Conservation (phyloP, 177 flowering plant genomes). For the Telopea speciosissima region DNA sequence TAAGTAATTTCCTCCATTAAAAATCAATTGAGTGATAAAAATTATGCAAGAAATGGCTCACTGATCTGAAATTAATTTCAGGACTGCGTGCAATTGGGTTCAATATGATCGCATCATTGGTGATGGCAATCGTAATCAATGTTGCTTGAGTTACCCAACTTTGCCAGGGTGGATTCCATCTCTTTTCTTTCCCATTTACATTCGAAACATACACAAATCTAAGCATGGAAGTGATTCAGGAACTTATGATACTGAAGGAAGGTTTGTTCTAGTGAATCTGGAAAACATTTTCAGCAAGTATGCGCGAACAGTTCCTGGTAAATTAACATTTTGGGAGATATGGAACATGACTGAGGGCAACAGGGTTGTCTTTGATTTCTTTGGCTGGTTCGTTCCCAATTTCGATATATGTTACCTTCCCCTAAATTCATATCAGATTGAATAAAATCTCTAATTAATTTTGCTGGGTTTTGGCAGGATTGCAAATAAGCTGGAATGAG, state of each 20-base stretch:
- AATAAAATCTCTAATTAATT: neutral
- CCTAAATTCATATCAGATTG: too few species aligned
- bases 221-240: slow-evolving; percentile 88
- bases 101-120: slow-evolving; percentile 45
- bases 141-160: slow-evolving; percentile 54
- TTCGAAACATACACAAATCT: slow-evolving; percentile 66
- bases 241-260: slow-evolving; percentile 76
- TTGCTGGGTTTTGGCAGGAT: slow-evolving; percentile 31
- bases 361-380: slow-evolving; percentile 46
- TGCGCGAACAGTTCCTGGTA: slow-evolving; percentile 55
- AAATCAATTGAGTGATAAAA: too few species aligned
- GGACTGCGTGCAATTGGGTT: slow-evolving; percentile 64
- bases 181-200: slow-evolving; percentile 64
- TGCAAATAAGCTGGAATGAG: slow-evolving; percentile 63
- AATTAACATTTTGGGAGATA: slow-evolving; percentile 49
- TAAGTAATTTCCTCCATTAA: too few species aligned
- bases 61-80: too few species aligned
- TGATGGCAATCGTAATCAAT: slow-evolving; percentile 45
- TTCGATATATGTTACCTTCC: neutral
- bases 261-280: slow-evolving; percentile 44
- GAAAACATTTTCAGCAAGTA: slow-evolving; percentile 83
- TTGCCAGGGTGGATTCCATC: slow-evolving; percentile 78
- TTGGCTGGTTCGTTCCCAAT: slow-evolving; percentile 52
- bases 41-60: too few species aligned
- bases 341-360: slow-evolving; percentile 80